Evolutionary conservation across 306 rosid species (phyloP), one percentile per base, ranked within the genome.

Genomic region (Casuarina glauca): DNA sequence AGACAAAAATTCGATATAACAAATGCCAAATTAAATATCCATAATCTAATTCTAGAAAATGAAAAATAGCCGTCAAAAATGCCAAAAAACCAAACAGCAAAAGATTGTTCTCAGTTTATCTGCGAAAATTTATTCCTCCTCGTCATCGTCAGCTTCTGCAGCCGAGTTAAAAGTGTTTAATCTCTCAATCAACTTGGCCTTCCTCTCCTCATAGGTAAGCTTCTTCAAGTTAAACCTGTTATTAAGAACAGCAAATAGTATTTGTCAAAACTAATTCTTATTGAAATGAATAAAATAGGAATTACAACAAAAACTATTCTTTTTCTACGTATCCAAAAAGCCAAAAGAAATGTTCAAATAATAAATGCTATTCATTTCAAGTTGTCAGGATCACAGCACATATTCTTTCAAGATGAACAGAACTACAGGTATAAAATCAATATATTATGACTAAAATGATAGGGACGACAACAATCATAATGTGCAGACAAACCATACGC

Each of bases 181-280:
- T 15, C 96, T 89, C 6, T 85, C 78, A 0, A 90, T 61, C 86
- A 93, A 82, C 51, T 78, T 81, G 4, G 73, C 74, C 81, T 90
- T 93, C 75, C 97, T 84, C 79, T 93, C 87, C 32, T 90, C 94
- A 2, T 86, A 90, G 5, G 96, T 90, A 60, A 93, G 94, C 86
- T 88, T 93, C 87, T 90, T 90, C 79, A 83, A 75, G 69, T 90
- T 87, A 73, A 43, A 87, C 80, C 96, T 90, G 73, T 67, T 26
- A 26, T 26, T 4, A 12, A 46, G 44, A 17, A 55, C 46, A 63
- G 32, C 79, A 26, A 26, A 63, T 15, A 72, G 60, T 15, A 12
- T 48, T 10, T 5, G 9, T 46, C 36, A 72, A 19, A 54, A 16
- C 16, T 43, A 2, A 7, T 15, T 19, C 32, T 26, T 26, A 26